Percentiles rank a stretch among this genome's conserved stretches.
Conservation (phyloP, 371 early-diverging fungal genomes). For the Saksenaea oblongispora region DNA sequence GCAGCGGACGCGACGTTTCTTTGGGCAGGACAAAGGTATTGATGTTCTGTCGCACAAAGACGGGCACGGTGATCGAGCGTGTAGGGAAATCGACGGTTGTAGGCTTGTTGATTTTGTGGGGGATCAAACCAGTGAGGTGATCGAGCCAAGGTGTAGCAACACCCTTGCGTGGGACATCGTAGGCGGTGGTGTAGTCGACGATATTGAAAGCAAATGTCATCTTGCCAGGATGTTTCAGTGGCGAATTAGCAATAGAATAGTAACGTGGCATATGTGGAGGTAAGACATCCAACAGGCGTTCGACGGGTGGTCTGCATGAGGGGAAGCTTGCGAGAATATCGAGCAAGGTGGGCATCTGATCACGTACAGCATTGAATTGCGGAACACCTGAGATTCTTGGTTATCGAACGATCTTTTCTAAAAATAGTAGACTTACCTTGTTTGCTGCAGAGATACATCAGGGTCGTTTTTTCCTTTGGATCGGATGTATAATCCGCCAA, state of each 20-base stretch:
- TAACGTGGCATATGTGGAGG: conserved; percentile 84
- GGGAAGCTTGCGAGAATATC: conserved; percentile 83
- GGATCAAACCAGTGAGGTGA: conserved; percentile 43
- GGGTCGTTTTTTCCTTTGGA: conserved; percentile 62
- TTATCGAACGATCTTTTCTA: neutral
- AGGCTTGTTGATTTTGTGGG: conserved; percentile 19
- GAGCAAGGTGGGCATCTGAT: conserved; percentile 69
- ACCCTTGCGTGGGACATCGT: conserved; percentile 62
- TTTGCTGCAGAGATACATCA: conserved; percentile 79
- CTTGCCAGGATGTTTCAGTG: conserved; percentile 46
- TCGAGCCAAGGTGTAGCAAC: conserved; percentile 86
- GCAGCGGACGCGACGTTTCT: conserved; percentile 54
- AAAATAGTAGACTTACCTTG: conserved; percentile 49
- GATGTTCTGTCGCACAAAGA: conserved; percentile 60
- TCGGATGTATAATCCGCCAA: conserved; percentile 78
- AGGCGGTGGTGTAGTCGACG: conserved; percentile 65
- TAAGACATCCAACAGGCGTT: conserved; percentile 73
- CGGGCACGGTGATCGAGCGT: conserved; percentile 31
- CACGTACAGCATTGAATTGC: conserved; percentile 67
- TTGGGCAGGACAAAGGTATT: conserved; percentile 64
- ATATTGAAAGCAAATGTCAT: conserved; percentile 85
- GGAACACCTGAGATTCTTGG: conserved; percentile 45
- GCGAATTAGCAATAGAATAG: conserved; percentile 83
- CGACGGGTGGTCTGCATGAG: conserved; percentile 60
- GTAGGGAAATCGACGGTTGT: conserved; percentile 21